A percentile compares a stretch with the other conserved stretches of the same genome.
phyloP scores from a whole-genome alignment of 2,329 filamentous ascomycete genomes.

The Fusarium xylarioides region DNA sequence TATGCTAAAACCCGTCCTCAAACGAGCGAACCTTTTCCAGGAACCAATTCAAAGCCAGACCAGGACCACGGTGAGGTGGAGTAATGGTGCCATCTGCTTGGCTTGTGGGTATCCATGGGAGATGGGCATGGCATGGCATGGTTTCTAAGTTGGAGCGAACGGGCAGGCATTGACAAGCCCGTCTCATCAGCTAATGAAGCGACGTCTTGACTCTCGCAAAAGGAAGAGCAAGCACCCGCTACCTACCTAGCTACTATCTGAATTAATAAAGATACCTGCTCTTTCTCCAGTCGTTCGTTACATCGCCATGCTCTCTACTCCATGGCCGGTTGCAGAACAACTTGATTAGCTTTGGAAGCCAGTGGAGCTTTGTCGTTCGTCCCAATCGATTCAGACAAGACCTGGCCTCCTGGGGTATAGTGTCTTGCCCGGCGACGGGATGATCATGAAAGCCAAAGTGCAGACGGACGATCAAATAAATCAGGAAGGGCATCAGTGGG shows the following conservation, averaged over 20 bases:
- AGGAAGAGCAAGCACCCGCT: conserved; percentile 24
- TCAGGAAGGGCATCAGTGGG: not conserved
- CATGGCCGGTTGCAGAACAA: conserved; percentile 36
- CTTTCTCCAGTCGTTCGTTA: not conserved
- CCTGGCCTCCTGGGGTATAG: conserved; percentile 37
- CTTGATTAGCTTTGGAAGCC: conserved; percentile 32
- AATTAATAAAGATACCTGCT: conserved; percentile 13
- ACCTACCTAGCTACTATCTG: conserved; percentile 5
- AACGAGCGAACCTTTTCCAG: conserved; percentile 23
- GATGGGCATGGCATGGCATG: conserved; percentile 20
- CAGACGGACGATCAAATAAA: conserved; percentile 4
- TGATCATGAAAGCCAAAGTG: conserved; percentile 18
- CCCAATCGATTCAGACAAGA: conserved; percentile 22
- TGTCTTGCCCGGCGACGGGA: conserved; percentile 21
- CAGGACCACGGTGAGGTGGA: conserved; percentile 42
- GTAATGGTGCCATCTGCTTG: conserved; percentile 43
- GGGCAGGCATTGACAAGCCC: conserved; percentile 31
- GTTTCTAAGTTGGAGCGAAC: conserved; percentile 1
- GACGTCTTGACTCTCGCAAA: conserved; percentile 19
- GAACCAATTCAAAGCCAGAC: conserved; percentile 31
- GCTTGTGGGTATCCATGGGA: conserved; percentile 31
- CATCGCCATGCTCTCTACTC: not conserved
- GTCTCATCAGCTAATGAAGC: conserved; percentile 28
- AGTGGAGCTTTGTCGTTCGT: conserved; percentile 31
- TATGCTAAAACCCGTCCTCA: conserved; percentile 4